These are phyloP conservation scores for Sequoiadendron giganteum DNA, from an alignment of 75 land plant genomes.

Conservation along the genomic window DNA sequence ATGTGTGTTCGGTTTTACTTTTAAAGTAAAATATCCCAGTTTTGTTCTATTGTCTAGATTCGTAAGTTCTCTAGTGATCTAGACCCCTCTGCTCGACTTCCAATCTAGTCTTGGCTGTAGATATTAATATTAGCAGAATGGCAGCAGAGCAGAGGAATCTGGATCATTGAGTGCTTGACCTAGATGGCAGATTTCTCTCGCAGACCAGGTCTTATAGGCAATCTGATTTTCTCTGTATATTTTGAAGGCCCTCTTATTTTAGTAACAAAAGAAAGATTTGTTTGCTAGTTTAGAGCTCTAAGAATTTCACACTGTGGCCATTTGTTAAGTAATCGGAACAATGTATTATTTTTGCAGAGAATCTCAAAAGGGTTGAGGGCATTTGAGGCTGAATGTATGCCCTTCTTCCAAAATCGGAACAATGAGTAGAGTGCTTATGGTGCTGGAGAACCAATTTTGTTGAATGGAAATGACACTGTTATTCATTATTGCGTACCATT, in stretches of 20 bases:
- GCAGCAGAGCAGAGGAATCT: no score
- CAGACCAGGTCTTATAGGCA: constrained; percentile 12
- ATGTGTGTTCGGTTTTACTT: background rate
- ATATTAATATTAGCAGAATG: no score
- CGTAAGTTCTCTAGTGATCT: no score
- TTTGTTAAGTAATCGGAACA: background rate
- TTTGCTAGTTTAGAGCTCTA: background rate
- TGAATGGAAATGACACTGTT: constrained; percentile 37
- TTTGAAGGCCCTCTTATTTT: background rate
- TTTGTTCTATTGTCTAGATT: background rate
- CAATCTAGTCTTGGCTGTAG: no score
- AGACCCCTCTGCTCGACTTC: no score
- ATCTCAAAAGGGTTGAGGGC: constrained; percentile 20
- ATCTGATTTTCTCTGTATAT: background rate
- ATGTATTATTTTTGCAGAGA: constrained; percentile 16
- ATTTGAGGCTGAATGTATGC: constrained; percentile 16
- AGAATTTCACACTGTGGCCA: background rate
- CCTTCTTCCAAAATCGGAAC: no score
- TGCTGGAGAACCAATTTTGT: constrained; percentile 41
- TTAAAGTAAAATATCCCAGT: background rate
- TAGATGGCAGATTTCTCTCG: background rate
- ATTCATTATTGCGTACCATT: constrained; percentile 36
- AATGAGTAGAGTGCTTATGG: constrained; percentile 68
- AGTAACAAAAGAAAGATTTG: no score
- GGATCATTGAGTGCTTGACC: background rate